Base-by-base conservation (phyloP, 164 flowering plant genomes). In the Macadamia integrifolia region DNA sequence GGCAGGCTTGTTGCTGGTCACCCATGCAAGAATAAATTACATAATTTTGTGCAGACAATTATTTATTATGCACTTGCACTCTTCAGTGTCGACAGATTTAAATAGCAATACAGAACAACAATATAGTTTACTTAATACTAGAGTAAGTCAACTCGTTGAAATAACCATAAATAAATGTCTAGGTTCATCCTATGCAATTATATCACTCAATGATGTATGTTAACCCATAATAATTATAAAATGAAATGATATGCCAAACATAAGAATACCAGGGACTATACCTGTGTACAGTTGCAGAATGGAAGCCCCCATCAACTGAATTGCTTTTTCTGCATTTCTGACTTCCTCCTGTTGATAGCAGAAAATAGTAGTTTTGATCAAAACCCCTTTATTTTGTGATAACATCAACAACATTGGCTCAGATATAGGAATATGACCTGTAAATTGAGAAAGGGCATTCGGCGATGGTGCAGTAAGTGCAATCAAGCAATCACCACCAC, bases 221-320 rank as follows among this genome's bases (percentile, higher is more conserved):
- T 23, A 23, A 23, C 23, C 23, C 23, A 23, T 23, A 23, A 23
- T 23, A 23, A 23, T 23, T 23, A 23, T 23, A 23, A 14, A 11
- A 66, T 7, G n/a, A 13, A 46, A 23, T 42, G 23, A 60, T 23
- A 35, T 9, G 30, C 48, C 29, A 10, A 61, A 61, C 67, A 28
- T 18, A 42, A 53, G 63, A 42, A 48, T 44, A 43, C 11, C 15
- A 29, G 61, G 52, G 28, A 62, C 23, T 61, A 69, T 70, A 88
- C 97, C 97, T 60, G 78, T 48, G 62, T 77, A 81, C 44, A 82
- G 65, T 71, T 86, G 79, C 74, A 93, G 78, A 15, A 86, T 40
- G 17, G 93, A 89, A 66, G 88, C 95, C 58, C 98, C 97, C 84
- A 91, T 77, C 78, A 83, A 49, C 55, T 69, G 72, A 66, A 91